Evolutionary conservation across 129 eudicot species (phyloP).

Genomic region (Cynara cardunculus): DNA sequence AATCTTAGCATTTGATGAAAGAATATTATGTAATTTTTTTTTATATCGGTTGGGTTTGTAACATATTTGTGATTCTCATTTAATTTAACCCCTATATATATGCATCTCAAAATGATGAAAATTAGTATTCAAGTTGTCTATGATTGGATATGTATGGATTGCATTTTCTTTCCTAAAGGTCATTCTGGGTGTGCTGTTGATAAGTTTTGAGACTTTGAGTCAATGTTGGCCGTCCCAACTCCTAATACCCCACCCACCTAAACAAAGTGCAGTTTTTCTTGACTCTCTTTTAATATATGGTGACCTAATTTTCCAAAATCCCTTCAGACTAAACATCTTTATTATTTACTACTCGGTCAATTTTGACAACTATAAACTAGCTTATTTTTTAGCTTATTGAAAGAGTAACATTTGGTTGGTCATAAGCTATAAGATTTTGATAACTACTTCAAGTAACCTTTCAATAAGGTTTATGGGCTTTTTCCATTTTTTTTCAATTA

Average conservation of each 20-base stretch:
- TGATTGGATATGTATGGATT: neutral
- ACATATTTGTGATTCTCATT: no score
- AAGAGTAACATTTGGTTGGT: neutral
- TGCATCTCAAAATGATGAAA: no score
- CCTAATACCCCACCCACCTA: neutral
- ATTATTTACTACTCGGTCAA: neutral
- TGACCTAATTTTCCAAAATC: neutral
- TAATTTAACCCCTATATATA: no score
- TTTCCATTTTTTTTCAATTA: neutral
- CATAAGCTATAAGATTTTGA: neutral
- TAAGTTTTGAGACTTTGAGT: neutral
- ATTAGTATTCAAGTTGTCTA: no score
- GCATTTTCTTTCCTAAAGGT: constrained; percentile 1
- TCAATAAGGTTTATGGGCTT: neutral
- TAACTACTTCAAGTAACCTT: neutral
- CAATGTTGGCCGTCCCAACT: constrained; percentile 4
- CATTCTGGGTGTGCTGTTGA: constrained; percentile 10
- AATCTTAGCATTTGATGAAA: no score
- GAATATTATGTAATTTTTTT: no score
- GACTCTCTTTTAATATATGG: neutral
- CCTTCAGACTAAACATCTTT: neutral
- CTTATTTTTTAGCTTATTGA: neutral
- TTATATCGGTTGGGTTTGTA: no score
- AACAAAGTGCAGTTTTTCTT: neutral
- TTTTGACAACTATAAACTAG: neutral